These are phyloP conservation scores for Trichaptum fuscoviolaceum DNA, from an alignment of 768 basidiomycete species.

Conservation along the genomic window DNA sequence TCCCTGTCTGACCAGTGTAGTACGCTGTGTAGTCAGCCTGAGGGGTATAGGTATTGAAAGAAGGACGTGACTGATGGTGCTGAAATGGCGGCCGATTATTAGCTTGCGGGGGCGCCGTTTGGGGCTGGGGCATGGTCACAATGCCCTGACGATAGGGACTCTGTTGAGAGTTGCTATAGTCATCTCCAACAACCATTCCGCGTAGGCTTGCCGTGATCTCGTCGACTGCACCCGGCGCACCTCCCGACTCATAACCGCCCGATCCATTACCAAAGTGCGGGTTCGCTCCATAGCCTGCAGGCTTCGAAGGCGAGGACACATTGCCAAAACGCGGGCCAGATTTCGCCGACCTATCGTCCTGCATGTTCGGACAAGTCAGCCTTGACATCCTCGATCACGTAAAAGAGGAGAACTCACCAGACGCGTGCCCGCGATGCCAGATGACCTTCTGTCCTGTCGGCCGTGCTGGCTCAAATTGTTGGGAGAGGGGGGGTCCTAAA, in stretches of 20 bases:
- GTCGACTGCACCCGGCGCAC: constrained; percentile 12
- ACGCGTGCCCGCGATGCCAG: constrained; percentile 14
- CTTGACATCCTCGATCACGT: constrained; percentile 33
- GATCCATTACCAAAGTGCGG: constrained; percentile 11
- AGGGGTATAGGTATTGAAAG: constrained; percentile 43
- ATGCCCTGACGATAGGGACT: constrained; percentile 32
- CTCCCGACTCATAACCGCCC: not conserved
- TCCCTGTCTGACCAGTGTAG: constrained; percentile 45
- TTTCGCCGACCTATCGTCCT: constrained; percentile 41
- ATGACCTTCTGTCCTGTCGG: constrained; percentile 14
- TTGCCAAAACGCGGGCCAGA: constrained; percentile 8
- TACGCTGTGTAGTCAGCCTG: constrained; percentile 57
- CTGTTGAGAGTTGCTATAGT: constrained; percentile 31
- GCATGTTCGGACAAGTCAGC: constrained; percentile 36
- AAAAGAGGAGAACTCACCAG: constrained; percentile 16
- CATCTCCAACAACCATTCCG: constrained; percentile 58
- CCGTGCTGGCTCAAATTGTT: constrained; percentile 6
- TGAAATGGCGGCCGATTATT: constrained; percentile 34
- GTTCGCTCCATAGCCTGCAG: constrained; percentile 26
- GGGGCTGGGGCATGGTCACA: constrained; percentile 20
- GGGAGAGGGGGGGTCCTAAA: constrained; percentile 2
- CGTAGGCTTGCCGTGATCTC: constrained; percentile 55
- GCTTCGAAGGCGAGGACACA: constrained; percentile 41
- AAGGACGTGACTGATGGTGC: constrained; percentile 38
- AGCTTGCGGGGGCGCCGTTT: constrained; percentile 25